Evolutionary conservation across 257 asterid genomes (phyloP), one percentile per base, ranked within the genome.

Genomic region (Coffea canephora): DNA sequence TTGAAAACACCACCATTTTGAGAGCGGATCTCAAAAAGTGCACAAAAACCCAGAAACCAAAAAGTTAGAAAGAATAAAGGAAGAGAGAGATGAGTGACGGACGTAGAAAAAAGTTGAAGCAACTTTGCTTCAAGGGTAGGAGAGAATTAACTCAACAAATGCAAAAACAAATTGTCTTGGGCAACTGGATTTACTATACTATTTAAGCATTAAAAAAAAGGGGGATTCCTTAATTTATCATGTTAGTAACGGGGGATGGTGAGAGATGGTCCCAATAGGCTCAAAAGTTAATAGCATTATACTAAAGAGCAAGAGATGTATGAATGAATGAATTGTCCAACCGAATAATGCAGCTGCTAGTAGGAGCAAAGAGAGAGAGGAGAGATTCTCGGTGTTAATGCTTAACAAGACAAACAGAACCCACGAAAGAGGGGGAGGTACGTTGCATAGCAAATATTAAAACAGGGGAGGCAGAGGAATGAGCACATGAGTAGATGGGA

Each of bases 71-170:
- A 62, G 78, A 83, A 77, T 45, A 75, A 83, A 84, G 86, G 43
- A 39, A 80, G 79, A 84, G 74, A 69, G 46, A 14, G 64, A 77
- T 19, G 59, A 52, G 4, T 14, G 16, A 45, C 2, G 7, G 41
- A 82, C 79, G 70, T 48, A 34, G 11, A 73, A 73, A 85, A 77
- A 79, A 50, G 81, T 14, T 52, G 85, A 73, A 69, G 84, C 89
- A 74, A 83, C 93, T 94, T 93, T 90, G 95, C 97, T 92, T 92
- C 84, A 66, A 73, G 87, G 67, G 70, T 88, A 82, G 90, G 87
- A 81, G 79, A 84, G 89, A 84, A 85, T 46, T 77, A 77, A 62
- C 68, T 36, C 13, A 80, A 75, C 80, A 68, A 81, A 66, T 66
- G 71, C 54, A 86, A 71, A 84, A 81, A 78, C 78, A 76, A 52